Evolutionary conservation across 2,329 filamentous ascomycete species (phyloP).

Genomic region (Paraphaeosphaeria minitans): DNA sequence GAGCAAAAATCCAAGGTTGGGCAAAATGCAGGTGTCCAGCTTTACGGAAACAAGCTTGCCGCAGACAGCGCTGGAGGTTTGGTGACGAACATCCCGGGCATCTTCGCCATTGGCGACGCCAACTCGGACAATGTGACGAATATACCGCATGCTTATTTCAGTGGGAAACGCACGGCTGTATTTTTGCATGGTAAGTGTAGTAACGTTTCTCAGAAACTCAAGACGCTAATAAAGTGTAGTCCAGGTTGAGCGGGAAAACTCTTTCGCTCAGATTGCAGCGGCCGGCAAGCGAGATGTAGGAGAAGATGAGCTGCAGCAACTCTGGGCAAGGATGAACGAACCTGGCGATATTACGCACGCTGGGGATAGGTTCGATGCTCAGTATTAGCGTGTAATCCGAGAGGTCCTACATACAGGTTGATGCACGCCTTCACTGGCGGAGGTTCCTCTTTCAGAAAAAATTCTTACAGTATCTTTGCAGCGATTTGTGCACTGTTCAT

Average conservation of each 20-base stretch:
- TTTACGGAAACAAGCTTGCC: conserved; percentile 6
- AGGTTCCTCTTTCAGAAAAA: too few relatives aligned
- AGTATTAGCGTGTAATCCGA: neutral
- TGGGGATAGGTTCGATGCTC: neutral
- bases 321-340: conserved; percentile 4
- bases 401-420: too few relatives aligned
- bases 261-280: conserved; percentile 4
- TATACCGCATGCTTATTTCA: conserved; percentile 8
- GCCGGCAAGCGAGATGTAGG: conserved; percentile 3
- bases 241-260: conserved; percentile 4
- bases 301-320: neutral
- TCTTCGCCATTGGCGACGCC: conserved; percentile 9
- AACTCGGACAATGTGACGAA: conserved; percentile 9
- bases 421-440: too few relatives aligned
- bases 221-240: neutral
- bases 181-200: conserved; percentile 6
- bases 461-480: too few relatives aligned
- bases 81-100: conserved; percentile 6
- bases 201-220: too few relatives aligned
- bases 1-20: conserved; percentile 3
- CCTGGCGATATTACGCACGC: conserved; percentile 1
- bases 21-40: neutral
- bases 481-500: too few relatives aligned
- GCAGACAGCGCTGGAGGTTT: neutral
- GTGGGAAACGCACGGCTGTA: conserved; percentile 4